Conservation (phyloP, 805 yeast species). For the Pichia nakasei region DNA sequence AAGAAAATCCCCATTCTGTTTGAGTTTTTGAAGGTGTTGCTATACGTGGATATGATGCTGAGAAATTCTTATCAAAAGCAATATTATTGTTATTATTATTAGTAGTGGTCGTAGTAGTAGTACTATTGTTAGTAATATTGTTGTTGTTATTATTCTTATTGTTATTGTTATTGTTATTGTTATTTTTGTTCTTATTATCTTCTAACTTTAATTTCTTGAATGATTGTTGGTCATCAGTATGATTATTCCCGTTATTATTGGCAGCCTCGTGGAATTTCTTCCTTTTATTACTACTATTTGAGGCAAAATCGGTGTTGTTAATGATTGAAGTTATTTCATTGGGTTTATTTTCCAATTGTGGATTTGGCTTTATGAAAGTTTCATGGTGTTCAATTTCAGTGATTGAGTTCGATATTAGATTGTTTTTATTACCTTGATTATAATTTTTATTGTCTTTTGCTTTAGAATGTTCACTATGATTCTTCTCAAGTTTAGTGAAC, state of each 20-base stretch:
- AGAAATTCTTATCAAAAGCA: neutral
- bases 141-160: neutral
- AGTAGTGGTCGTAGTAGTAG: neutral
- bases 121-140: no score
- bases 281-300: neutral
- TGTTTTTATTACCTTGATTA: neutral
- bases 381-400: no score
- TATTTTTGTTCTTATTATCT: neutral
- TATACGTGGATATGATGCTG: constrained; percentile 4
- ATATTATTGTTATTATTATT: neutral
- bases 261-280: neutral
- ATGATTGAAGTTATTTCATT: no score
- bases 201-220: neutral
- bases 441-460: neutral
- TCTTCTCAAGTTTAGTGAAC: constrained; percentile 6
- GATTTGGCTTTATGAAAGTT: no score
- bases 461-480: neutral
- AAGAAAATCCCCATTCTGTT: constrained; percentile 57
- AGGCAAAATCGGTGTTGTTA: no score
- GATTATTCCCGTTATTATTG: neutral
- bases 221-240: neutral
- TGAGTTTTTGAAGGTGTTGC: constrained; percentile 20
- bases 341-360: no score
- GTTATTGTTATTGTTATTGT: neutral
- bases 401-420: no score